phyloP scores from a whole-genome alignment of 257 asterid species.

The Ophiorrhiza pumila region DNA sequence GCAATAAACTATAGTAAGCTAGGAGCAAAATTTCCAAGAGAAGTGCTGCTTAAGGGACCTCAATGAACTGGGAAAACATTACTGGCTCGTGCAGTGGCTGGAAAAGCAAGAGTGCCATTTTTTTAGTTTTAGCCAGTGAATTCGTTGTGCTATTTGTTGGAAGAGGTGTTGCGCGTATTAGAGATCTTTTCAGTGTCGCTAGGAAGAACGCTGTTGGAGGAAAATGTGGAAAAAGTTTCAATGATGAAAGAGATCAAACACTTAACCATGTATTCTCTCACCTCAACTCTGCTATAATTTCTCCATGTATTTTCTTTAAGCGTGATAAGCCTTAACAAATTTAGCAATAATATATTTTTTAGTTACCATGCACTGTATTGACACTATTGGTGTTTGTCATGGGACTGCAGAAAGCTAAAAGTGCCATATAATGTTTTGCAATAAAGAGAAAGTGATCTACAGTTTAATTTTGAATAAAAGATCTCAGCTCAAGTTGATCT shows the following conservation, averaged over 20 bases:
- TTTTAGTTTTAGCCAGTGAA: slow-evolving; percentile 94
- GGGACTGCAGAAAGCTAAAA: too few relatives aligned
- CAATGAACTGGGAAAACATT: slow-evolving; percentile 96
- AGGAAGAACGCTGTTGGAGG: slow-evolving; percentile 97
- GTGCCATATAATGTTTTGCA: neutral
- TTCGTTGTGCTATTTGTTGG: slow-evolving; percentile 96
- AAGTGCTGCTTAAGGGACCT: slow-evolving; percentile 95
- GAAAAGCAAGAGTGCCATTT: slow-evolving; percentile 95
- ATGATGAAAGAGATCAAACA: slow-evolving; percentile 97
- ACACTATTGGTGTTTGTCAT: neutral
- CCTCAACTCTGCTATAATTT: neutral
- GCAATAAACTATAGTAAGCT: slow-evolving; percentile 80
- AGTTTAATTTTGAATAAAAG: too few relatives aligned
- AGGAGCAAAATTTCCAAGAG: slow-evolving; percentile 93
- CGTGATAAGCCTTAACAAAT: neutral
- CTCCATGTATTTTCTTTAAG: neutral
- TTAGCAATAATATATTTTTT: neutral
- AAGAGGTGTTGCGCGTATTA: slow-evolving; percentile 94
- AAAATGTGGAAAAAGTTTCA: slow-evolving; percentile 93
- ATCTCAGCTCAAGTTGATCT: too few relatives aligned
- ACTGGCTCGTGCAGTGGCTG: slow-evolving; percentile 97
- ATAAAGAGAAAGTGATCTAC: neutral
- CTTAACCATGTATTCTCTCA: slow-evolving; percentile 70
- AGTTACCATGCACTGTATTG: neutral
- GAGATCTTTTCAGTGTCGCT: slow-evolving; percentile 85